Evolutionary conservation across 2,329 filamentous ascomycete species (phyloP), one percentile per base, ranked within the genome.

Genomic region (Pestalotiopsis sp.): DNA sequence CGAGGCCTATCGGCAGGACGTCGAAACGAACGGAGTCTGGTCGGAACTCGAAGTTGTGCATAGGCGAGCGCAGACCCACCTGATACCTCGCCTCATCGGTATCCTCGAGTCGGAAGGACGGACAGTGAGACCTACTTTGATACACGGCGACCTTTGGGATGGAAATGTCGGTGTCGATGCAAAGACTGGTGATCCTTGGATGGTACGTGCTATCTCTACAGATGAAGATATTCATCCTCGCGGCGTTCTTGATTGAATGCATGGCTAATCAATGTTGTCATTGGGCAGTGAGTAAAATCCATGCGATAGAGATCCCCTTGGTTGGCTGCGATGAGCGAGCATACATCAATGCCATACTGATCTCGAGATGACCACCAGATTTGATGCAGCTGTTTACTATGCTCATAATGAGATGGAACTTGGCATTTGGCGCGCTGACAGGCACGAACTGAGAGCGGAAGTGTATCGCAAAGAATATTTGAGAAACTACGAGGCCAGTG

Each of bases 101-200:
- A 49, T 69, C 2, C 45, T 73, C 11, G 66, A 65, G 31, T 25
- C 71, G 0, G 69, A 70, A 0, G 70, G 70, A 2, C 59, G 70
- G 5, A 67, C 70, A 2, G 66, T 73, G 3, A 73, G 72, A 25
- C 72, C 70, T 4, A 66, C 62, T 2, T 49, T 73, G 52, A 74
- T 73, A 61, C 73, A 74, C 7, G 72, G 71, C 0, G 71, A 74
- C 36, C 70, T 74, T 12, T 74, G 71, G 72, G 71, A 74, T 23
- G 68, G 68, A 25, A 74, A 73, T 38, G 71, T 73, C 36, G 70
- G 72, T 3, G 71, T 70, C 4, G 68, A 74, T 31, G 52, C n/a
- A 12, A 17, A 68, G 1, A 74, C 71, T 2, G 71, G 68, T 12
- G 62, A 73, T 4, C 57, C 71, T 1, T 72, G 60, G 27, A 72